Base-by-base conservation (phyloP, 805 yeast genomes). In the Kluyveromyces nonfermentans region DNA sequence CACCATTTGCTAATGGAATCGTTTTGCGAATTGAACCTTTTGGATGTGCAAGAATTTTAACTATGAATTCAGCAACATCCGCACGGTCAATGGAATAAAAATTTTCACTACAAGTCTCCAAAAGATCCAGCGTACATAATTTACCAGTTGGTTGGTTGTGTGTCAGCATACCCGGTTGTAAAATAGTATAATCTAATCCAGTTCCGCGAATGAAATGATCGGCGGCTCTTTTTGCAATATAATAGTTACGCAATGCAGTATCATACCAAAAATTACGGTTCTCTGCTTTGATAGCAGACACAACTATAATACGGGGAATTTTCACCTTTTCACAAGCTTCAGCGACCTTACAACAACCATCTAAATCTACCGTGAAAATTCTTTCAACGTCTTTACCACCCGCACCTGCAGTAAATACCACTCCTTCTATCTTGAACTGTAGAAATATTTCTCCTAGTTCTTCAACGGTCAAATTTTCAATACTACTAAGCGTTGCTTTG, bases 331-430 rank as follows among this genome's bases (percentile, higher is more conserved):
- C 70, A 7, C 77, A 65, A 1, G 80, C 83, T 53, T 78, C 82
- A 45, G 73, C 66, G 1, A 72, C 68, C 54, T 75, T 75, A 28
- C 75, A 74, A 7, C 80, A 78, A 4, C 80, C 80, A 54, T 79
- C 84, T 46, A 78, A 62, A 52, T 80, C 85, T n/a, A 79, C 74
- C 18, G 70, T 63, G 41, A 77, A 64, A 2, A 73, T 67, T 33
- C 63, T 50, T 19, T 63, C 70, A 7, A 71, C 51, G 14, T 74
- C 73, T 37, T 71, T 72, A 2, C 83, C 84, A 16, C 76, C 80
- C 2, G 82, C 76, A 7, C 85, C 85, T 0, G 82, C 84, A 33
- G 74, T 62, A 64, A 78, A 76, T 1, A 80, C 75, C 4, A 79
- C 76, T 7, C 78, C 77, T 50, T 75, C 77, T 32, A 65, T 68